phyloP scores from a whole-genome alignment of 176 grass and related monocot species.

The Elymus sibiricus region DNA sequence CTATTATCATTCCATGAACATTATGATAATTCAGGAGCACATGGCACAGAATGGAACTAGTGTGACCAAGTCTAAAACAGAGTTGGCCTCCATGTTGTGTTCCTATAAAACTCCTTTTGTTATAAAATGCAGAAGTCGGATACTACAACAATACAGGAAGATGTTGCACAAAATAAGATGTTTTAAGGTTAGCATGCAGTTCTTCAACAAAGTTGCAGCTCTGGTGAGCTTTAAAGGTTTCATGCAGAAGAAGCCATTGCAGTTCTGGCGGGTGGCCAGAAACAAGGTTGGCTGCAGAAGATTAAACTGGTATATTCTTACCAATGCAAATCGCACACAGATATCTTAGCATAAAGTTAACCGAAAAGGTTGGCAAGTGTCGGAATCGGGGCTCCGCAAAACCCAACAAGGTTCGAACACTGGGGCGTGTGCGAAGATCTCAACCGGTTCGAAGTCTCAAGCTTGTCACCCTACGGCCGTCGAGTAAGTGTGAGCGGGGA shows the following conservation, averaged over 20 bases:
- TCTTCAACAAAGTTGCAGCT: neutral
- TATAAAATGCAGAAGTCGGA: neutral
- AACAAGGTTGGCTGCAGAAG: neutral
- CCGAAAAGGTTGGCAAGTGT: neutral
- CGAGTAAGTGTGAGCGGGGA: too few species aligned
- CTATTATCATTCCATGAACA: neutral
- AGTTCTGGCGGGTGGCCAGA: neutral
- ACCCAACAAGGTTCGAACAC: too few species aligned
- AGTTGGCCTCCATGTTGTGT: neutral
- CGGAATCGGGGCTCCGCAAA: too few species aligned
- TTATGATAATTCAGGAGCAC: neutral
- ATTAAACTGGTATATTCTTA: neutral
- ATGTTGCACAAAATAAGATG: neutral
- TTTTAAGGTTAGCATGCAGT: neutral
- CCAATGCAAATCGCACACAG: constrained; percentile 12
- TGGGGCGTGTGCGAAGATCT: too few species aligned
- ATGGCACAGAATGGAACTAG: neutral
- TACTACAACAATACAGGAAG: neutral
- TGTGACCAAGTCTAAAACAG: neutral
- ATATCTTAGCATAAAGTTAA: neutral
- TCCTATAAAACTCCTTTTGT: neutral
- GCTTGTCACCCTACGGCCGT: too few species aligned
- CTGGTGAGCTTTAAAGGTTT: neutral
- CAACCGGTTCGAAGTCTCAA: too few species aligned
- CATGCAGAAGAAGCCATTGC: neutral